phyloP scores from a whole-genome alignment of 1,284 basidiomycete species.

The Waitea zeae region DNA sequence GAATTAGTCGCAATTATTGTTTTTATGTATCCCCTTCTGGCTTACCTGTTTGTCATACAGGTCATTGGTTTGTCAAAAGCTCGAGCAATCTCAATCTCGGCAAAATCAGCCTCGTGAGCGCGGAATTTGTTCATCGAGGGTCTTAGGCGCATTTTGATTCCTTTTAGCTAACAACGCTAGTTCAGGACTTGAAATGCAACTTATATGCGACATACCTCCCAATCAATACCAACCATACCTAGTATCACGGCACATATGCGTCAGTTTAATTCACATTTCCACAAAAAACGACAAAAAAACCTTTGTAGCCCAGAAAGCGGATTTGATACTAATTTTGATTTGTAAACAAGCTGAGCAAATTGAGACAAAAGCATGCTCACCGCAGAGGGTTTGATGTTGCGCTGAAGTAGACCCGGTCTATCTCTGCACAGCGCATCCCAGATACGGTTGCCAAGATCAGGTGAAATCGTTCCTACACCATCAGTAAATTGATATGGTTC shows the following conservation, averaged over 20 bases:
- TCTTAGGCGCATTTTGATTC: slow-evolving; percentile 52
- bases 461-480: slow-evolving; percentile 56
- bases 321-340: slow-evolving; percentile 42
- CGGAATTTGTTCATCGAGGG: slow-evolving; percentile 65
- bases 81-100: slow-evolving; percentile 54
- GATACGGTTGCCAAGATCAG: slow-evolving; percentile 33
- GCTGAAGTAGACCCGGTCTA: slow-evolving; percentile 17
- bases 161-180: too few relatives aligned
- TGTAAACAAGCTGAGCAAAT: slow-evolving; percentile 4
- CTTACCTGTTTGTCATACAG: slow-evolving; percentile 48
- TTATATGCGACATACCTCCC: too few relatives aligned
- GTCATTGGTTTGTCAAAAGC: slow-evolving; percentile 36
- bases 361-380: slow-evolving; percentile 14
- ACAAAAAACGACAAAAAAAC: too few relatives aligned
- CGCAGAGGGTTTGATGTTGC: slow-evolving; percentile 32
- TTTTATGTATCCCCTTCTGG: background rate
- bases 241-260: too few relatives aligned
- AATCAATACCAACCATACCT: too few relatives aligned
- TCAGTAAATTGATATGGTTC: slow-evolving; percentile 16
- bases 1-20: too few relatives aligned
- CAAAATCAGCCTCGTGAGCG: slow-evolving; percentile 21
- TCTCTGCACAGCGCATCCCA: slow-evolving; percentile 32
- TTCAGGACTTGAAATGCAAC: too few relatives aligned
- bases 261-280: too few relatives aligned
- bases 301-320: slow-evolving; percentile 63